Evolutionary conservation across 768 basidiomycete species (phyloP), one percentile per base, ranked within the genome.

Genomic region (Rhodosporidiobolus odoratus): DNA sequence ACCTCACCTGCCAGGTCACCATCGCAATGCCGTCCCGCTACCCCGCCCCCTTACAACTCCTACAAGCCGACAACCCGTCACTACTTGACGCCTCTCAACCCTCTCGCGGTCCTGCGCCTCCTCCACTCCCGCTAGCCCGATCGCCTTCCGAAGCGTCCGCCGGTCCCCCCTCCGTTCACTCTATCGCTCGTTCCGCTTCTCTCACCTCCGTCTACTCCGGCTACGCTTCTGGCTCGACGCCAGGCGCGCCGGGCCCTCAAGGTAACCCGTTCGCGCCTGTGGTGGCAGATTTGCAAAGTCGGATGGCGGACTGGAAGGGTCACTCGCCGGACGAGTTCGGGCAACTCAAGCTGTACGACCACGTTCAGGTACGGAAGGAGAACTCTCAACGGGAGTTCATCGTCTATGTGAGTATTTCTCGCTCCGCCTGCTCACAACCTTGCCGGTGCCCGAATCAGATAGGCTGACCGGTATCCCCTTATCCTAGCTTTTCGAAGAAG

Each of bases 281-380:
- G 78, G 89, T 92, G 3, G 89, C 90, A 66, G 95, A 98, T 79
- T 85, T 99, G 47, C 84, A 88, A 74, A 87, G 86, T 77, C 87
- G 96, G 47, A 92, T 98, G 75, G 88, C 90, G 65, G 93, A 96
- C 81, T 97, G 94, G 91, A 95, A 95, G 78, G 92, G 91, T 0
- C 93, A 93, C 77, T 89, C 91, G 4, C 83, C 89, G 4, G 89
- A 90, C 61, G 77, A 77, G 35, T 86, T 97, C 34, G 96, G 95
- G 12, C 84, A 87, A 2, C 83, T 96, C 54, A 89, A 90, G 75
- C 91, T 96, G 86, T 96, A 91, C 79, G 95, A 96, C 80, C 83
- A 93, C 56, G 82, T 98, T 35, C 88, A 87, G 58, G 92, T 97
- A 52, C 86, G 92, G 60, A 87, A 94, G 58, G 95, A 95, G 74